Evolutionary conservation across 2,329 filamentous ascomycete species (phyloP), one percentile per base, ranked within the genome.

Genomic region (Sporothrix dimorphospora): DNA sequence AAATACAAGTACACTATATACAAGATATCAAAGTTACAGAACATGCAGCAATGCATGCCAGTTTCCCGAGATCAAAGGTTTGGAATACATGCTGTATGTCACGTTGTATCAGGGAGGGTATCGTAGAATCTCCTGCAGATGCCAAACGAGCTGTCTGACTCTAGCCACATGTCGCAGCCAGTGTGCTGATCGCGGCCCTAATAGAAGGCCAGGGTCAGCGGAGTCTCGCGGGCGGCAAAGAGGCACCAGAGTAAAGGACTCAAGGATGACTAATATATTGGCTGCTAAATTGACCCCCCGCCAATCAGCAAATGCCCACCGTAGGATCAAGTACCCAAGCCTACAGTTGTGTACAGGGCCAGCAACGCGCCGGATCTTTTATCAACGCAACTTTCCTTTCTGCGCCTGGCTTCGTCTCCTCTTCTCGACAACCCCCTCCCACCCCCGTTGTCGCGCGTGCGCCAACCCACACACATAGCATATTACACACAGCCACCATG

Each of bases 401-500:
- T 30, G 51, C 27, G 55, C 24, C 38, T 34, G 14, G 24, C 55
- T 51, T 63, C 57, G 61, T 61, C 51, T 38, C 65, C n/a, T 14
- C 67, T n/a, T 57, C 19, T 49, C 55, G 3, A 24, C 21, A 24
- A 57, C 45, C 8, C 4, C 4, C n/a, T 40, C 14, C 27, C 14
- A 55, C 14, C 16, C n/a, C 14, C n/a, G 27, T n/a, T 63, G n/a
- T n/a, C 38, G 6, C 67, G 49, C 55, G 42, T 57, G 5, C 59
- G 30, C 59, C 38, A 24, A 45, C 11, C 38, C 21, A 59, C 55
- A 30, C 55, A 34, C 53, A 7, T 30, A 19, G 38, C 27, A 24
- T 4, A 47, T 30, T 38, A 57, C 53, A 59, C 12, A 12, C 8
- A 7, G 14, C n/a, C 59, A 75, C 59, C 24, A 80, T 82, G 78